phyloP scores from a whole-genome alignment of 2,329 filamentous ascomycete species.

The Fusarium chlamydosporum region DNA sequence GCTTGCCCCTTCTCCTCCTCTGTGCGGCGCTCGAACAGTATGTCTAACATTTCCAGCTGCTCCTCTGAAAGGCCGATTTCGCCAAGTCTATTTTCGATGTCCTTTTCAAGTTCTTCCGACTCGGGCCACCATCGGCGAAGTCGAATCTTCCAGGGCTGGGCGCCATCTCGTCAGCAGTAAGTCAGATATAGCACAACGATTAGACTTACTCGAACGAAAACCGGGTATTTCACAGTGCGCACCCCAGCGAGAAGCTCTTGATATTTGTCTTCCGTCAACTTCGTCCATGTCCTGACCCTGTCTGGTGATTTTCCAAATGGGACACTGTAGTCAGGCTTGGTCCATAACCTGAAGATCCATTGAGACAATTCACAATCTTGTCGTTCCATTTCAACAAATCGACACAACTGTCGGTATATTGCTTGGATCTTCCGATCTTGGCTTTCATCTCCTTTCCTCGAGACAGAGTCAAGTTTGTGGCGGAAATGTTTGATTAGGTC shows the following conservation, averaged over 20 bases:
- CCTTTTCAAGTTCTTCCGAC: slow-evolving; percentile 29
- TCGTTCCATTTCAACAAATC: neutral
- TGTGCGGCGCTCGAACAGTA: slow-evolving; percentile 32
- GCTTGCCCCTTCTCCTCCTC: slow-evolving; percentile 31
- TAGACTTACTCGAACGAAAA: slow-evolving; percentile 45
- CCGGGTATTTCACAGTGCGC: slow-evolving; percentile 28
- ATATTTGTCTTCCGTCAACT: slow-evolving; percentile 24
- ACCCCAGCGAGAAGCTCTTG: slow-evolving; percentile 23
- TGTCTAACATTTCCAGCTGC: slow-evolving; percentile 43
- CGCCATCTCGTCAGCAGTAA: slow-evolving; percentile 4
- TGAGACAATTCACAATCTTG: slow-evolving; percentile 18
- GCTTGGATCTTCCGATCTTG: slow-evolving; percentile 23
- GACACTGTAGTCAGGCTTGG: slow-evolving; percentile 20
- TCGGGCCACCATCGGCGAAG: slow-evolving; percentile 42
- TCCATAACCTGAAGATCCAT: slow-evolving; percentile 41
- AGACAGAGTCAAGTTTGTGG: slow-evolving; percentile 21
- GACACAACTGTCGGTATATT: slow-evolving; percentile 11
- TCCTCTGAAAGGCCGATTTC: slow-evolving; percentile 31
- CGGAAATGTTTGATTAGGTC: slow-evolving; percentile 16
- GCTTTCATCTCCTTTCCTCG: neutral
- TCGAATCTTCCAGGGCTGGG: slow-evolving; percentile 47
- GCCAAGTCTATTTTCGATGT: slow-evolving; percentile 4
- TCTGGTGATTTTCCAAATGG: slow-evolving; percentile 36
- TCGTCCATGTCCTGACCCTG: slow-evolving; percentile 28
- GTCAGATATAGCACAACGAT: neutral